These are phyloP conservation scores for Epithemia pelagica DNA, from an alignment of 108 stramenopile genomes.

Conservation along the genomic window DNA sequence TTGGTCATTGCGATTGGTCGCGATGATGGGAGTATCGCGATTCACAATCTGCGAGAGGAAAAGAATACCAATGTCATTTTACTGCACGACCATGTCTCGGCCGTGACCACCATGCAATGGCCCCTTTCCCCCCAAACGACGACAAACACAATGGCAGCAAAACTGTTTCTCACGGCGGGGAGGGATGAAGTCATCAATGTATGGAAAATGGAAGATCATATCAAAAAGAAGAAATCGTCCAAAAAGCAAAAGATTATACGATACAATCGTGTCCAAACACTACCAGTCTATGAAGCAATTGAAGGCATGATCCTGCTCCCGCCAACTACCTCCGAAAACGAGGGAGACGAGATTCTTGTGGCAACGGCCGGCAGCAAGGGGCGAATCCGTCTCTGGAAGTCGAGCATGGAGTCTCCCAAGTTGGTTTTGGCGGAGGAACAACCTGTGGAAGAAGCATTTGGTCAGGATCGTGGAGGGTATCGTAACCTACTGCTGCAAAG, in stretches of 20 bases:
- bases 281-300: conserved; percentile 79
- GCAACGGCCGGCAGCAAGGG: conserved; percentile 79
- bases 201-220: conserved; percentile 63
- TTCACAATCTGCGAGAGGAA: conserved; percentile 65
- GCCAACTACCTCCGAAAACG: conserved; percentile 17
- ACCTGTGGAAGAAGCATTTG: conserved; percentile 48
- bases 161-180: conserved; percentile 61
- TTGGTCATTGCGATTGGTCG: conserved; percentile 68
- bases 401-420: conserved; percentile 10
- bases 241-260: conserved; percentile 7
- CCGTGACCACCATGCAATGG: conserved; percentile 83
- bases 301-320: conserved; percentile 69
- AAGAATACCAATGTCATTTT: conserved; percentile 36
- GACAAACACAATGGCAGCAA: background rate
- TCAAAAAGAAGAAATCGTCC: conserved; percentile 36
- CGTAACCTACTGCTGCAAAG: background rate
- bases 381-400: conserved; percentile 51
- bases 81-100: conserved; percentile 80
- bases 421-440: conserved; percentile 44
- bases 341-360: conserved; percentile 35
- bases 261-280: conserved; percentile 63
- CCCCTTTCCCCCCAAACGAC: conserved; percentile 12
- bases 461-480: conserved; percentile 74
- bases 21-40: conserved; percentile 73
- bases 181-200: conserved; percentile 80